Base-by-base conservation (phyloP, 1,284 basidiomycete genomes). In the Rhodotorula glutinis region DNA sequence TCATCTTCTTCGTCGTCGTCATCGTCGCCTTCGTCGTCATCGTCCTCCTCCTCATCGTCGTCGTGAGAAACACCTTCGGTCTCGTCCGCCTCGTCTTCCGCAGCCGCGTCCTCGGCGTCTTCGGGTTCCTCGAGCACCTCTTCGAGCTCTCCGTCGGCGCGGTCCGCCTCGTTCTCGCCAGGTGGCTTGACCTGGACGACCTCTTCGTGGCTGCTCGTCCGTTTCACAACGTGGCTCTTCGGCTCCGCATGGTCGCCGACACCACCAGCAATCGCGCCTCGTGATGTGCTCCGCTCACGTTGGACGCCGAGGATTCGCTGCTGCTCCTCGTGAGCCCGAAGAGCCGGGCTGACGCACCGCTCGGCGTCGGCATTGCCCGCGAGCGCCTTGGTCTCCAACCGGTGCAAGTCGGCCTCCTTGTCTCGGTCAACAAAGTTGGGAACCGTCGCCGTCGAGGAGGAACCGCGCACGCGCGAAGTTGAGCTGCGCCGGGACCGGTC, bases 341-440 rank as follows among this genome's bases (percentile, higher is more conserved):
- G 23, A 30, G 63, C 63, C 3, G 67, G 63, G 17, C 52, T 53
- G n/a, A 69, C 67, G 9, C 61, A 58, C 29, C 63, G 44, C 57
- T 62, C 61, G 19, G 67, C 67, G n/a, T 66, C 67, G 13, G 41
- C 49, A 41, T 65, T 66, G 9, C 63, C 64, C 30, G 44, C 53
- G 33, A 46, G 49, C n/a, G 67, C 63, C 46, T 69, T 66, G 21
- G 57, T 41, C 25, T 59, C n/a, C 29, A 65, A 40, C 21, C 64
- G 57, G 46, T 66, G 64, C 51, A 66, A 25, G 46, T 69, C 67
- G 29, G 63, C 63, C 55, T 69, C 67, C 54, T 69, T 69, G 63
- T 65, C 64, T 13, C 52, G 49, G 56, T 65, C 67, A 47, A 59
- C 49, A 17, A 59, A 59, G 4, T 21, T 21, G 38, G 29, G 21